phyloP scores from a whole-genome alignment of 1,139 yeast genomes.

The Zygoascus hellenicus region DNA sequence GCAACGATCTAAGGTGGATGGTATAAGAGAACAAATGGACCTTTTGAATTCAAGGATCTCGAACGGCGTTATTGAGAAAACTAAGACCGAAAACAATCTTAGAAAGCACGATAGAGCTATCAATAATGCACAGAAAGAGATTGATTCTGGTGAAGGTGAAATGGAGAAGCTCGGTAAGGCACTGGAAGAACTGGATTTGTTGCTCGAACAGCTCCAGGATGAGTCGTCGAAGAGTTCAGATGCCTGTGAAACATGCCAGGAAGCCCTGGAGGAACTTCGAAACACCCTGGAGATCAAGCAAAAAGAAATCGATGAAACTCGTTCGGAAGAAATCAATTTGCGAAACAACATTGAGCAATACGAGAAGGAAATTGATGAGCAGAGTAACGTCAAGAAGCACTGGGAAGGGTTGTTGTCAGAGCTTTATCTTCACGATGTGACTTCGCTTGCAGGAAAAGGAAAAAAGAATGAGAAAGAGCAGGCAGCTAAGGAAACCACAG shows the following conservation, averaged over 20 bases:
- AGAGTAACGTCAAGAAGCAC: constrained; percentile 37
- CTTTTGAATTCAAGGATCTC: constrained; percentile 55
- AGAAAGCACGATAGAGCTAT: constrained; percentile 48
- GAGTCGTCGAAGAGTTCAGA: constrained; percentile 35
- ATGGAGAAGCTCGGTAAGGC: constrained; percentile 35
- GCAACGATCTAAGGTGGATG: constrained; percentile 78
- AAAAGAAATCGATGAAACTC: constrained; percentile 52
- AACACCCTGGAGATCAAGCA: constrained; percentile 47
- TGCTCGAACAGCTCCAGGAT: constrained; percentile 28
- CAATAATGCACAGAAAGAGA: constrained; percentile 38
- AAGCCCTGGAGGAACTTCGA: constrained; percentile 38
- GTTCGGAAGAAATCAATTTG: constrained; percentile 66
- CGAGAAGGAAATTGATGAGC: constrained; percentile 40
- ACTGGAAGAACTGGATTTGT: constrained; percentile 29
- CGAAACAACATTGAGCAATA: constrained; percentile 60
- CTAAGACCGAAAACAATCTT: constrained; percentile 64
- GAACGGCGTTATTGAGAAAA: constrained; percentile 52
- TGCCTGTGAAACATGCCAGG: constrained; percentile 32
- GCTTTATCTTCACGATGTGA: constrained; percentile 30
- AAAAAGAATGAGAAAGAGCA: constrained; percentile 10
- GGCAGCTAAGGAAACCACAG: constrained; percentile 9
- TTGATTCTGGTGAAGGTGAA: constrained; percentile 30
- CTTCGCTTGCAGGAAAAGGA: constrained; percentile 7
- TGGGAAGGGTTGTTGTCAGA: constrained; percentile 28
- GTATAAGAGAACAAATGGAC: constrained; percentile 62